These are phyloP conservation scores for Penicillium griseofulvum DNA, from an alignment of 2,329 filamentous ascomycete genomes.

Conservation along the genomic window DNA sequence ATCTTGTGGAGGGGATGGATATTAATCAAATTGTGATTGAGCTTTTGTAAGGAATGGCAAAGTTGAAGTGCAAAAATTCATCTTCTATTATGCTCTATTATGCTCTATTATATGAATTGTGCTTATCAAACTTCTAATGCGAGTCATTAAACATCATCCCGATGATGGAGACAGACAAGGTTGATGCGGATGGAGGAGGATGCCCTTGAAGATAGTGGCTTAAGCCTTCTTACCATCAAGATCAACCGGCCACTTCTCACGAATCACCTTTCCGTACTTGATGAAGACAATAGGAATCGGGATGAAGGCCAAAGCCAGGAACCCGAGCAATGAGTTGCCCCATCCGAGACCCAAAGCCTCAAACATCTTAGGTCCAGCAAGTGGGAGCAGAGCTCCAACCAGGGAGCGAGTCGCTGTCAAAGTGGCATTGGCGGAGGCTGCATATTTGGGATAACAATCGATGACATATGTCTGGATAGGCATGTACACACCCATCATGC, in stretches of 20 bases:
- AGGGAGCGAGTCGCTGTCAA: conserved; percentile 56
- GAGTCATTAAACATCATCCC: neutral
- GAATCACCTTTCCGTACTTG: conserved; percentile 11
- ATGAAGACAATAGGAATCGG: conserved; percentile 14
- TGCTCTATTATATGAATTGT: neutral
- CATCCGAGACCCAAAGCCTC: conserved; percentile 15
- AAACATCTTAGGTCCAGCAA: conserved; percentile 19
- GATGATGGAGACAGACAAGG: neutral
- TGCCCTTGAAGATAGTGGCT: neutral
- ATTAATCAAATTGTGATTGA: conserved; percentile 11
- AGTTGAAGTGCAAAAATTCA: neutral
- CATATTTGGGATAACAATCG: conserved; percentile 50
- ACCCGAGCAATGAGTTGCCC: conserved; percentile 23
- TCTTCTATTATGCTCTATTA: neutral
- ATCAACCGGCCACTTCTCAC: conserved; percentile 14
- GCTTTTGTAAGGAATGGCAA: neutral
- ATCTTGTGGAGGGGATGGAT: conserved; percentile 22
- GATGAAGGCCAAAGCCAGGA: conserved; percentile 18
- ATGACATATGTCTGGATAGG: conserved; percentile 63
- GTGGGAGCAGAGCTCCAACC: conserved; percentile 20
- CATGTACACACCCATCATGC: conserved; percentile 51
- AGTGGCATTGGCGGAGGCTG: conserved; percentile 52
- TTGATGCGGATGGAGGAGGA: neutral
- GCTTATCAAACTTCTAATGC: neutral
- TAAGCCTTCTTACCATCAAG: conserved; percentile 5